Evolutionary conservation across 139 green algal genomes (phyloP).

Genomic region (Zygnema circumcarinatum): DNA sequence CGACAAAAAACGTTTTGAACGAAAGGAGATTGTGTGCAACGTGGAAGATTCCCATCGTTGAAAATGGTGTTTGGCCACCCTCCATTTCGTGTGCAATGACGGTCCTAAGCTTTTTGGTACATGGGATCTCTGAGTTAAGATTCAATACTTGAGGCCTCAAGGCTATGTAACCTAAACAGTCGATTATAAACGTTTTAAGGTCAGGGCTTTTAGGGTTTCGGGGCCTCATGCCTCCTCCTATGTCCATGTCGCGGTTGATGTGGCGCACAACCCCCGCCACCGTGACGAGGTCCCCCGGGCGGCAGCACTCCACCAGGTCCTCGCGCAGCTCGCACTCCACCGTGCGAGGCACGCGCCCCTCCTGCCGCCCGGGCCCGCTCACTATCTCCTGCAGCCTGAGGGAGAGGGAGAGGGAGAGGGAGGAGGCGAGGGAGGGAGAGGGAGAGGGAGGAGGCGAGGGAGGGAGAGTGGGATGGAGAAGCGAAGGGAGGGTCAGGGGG

Average conservation of each 20-base stretch:
- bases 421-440: background rate
- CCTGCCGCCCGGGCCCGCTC: conserved; percentile 50
- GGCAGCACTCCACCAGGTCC: conserved; percentile 79
- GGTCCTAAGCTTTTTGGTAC: too few relatives aligned
- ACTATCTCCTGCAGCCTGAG: conserved; percentile 68
- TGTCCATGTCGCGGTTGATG: conserved; percentile 56
- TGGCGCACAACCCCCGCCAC: conserved; percentile 83
- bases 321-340: conserved; percentile 85
- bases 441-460: background rate
- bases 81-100: too few relatives aligned
- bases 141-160: too few relatives aligned
- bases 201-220: too few relatives aligned
- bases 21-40: too few relatives aligned
- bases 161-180: too few relatives aligned
- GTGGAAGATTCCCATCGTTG: too few relatives aligned
- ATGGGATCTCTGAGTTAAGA: too few relatives aligned
- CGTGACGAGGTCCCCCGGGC: conserved; percentile 81
- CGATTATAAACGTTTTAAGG: too few relatives aligned
- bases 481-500: too few relatives aligned
- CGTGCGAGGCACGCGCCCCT: conserved; percentile 68
- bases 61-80: too few relatives aligned
- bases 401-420: background rate
- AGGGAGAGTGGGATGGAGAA: background rate
- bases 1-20: too few relatives aligned
- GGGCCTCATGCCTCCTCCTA: conserved; percentile 36